Evolutionary conservation across 1,284 basidiomycete genomes (phyloP).

Genomic region (Ganoderma leucocontextum): DNA sequence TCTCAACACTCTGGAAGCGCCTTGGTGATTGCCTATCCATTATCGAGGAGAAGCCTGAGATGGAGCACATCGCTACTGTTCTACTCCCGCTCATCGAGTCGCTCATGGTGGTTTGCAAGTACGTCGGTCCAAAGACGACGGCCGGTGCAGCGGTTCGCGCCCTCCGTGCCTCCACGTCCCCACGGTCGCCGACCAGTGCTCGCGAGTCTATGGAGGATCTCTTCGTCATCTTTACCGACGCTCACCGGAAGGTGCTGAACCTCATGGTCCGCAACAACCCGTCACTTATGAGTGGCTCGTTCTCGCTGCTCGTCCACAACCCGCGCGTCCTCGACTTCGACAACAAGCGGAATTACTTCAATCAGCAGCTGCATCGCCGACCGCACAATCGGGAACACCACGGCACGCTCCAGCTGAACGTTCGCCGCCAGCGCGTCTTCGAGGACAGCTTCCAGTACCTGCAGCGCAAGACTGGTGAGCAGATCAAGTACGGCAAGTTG

Average conservation of each 20-base stretch:
- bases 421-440: constrained; percentile 93
- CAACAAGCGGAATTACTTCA: constrained; percentile 99
- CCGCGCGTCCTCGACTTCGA: constrained; percentile 98
- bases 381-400: constrained; percentile 84
- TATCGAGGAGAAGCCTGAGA: constrained; percentile 82
- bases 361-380: constrained; percentile 93
- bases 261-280: constrained; percentile 99
- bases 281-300: constrained; percentile 97
- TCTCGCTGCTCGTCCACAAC: constrained; percentile 96
- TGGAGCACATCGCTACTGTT: constrained; percentile 90
- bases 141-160: constrained; percentile 52
- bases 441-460: constrained; percentile 97
- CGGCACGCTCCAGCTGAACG: constrained; percentile 88
- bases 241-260: constrained; percentile 94
- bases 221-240: constrained; percentile 94
- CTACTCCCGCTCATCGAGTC: constrained; percentile 93
- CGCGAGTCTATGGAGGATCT: constrained; percentile 85
- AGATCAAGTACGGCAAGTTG: constrained; percentile 98
- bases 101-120: constrained; percentile 98
- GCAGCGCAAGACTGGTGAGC: constrained; percentile 90
- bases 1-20: constrained; percentile 85
- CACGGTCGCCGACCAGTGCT: constrained; percentile 69
- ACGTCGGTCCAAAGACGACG: constrained; percentile 75
- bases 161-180: constrained; percentile 67
- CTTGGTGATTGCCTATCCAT: constrained; percentile 86